Base-by-base conservation (phyloP, 2,329 filamentous ascomycete genomes). In the Basipetospora sp. region DNA sequence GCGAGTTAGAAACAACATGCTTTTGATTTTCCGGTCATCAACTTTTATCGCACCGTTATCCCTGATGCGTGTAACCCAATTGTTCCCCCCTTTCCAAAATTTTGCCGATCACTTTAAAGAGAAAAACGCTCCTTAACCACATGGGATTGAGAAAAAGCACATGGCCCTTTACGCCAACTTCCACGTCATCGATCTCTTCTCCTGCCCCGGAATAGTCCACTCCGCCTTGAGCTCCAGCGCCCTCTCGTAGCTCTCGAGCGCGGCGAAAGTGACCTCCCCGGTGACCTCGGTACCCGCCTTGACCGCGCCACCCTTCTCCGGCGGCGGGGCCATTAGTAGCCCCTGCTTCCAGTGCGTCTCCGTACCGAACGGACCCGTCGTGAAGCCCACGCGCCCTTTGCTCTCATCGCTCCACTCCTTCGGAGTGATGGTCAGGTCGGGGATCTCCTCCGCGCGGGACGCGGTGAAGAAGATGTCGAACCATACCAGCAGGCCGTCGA, bases 291-390 rank as follows among this genome's bases (percentile, higher is more conserved):
- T 62, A 3, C 67, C 73, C 34, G 29, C 29, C 20, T 16, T 33
- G 19, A 22, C 19, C 9, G 20, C 31, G 29, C 11, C 19, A 13
- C 14, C 31, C 14, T 20, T 30, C 18, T 17, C 19, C 6, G 29
- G 36, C n/a, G 29, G 14, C 11, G 29, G 36, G 8, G 30, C 30
- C n/a, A 38, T 60, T 43, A 88, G 63, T 17, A 94, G 62, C 2
- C 79, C 82, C 53, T 93, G 86, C 57, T 80, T 81, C 88, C 88
- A 96, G 58, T 96, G 88, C 6, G 88, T 96, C 43, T 78, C 71
- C 38, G 71, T 75, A 14, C 74, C 75, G 45, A 69, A 65, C 1
- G 87, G 87, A 0, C 86, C 84, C 2, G 87, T 96, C 6, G 86
- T 92, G 55, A 94, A 94, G 0, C 82, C 80, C n/a, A 85, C 68